Base-by-base conservation (phyloP, 1,139 yeast species). In the Suhomyces terraborum region DNA sequence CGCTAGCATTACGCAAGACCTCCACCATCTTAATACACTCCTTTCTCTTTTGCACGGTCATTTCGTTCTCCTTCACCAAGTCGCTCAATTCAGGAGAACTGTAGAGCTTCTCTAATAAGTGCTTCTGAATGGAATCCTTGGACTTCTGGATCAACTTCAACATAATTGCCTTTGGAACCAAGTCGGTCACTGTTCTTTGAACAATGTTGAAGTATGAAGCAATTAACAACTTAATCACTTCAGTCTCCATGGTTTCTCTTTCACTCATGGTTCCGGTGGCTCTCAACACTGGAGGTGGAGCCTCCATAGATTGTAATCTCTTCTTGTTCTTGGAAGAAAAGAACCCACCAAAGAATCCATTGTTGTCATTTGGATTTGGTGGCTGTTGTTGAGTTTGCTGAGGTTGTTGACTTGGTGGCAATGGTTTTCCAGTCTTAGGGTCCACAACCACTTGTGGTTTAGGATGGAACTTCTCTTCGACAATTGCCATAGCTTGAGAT, bases 221-320 rank as follows among this genome's bases (percentile, higher is more conserved):
- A 54, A 93, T 93, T 59, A 93, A 77, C 52, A 93, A 76, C 71
- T 93, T 93, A 61, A 93, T 93, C 30, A 93, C 98, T 59, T 93
- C 98, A 0, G 98, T 93, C 66, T 93, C 98, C 81, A 88, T 85
- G 25, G 91, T 81, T 68, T 93, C 98, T 55, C 97, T 83, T 62
- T 93, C 98, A 18, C 95, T 80, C 88, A 93, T 84, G 44, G 87
- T 82, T 32, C 98, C 98, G 18, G 95, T 82, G 6, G 98, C 98
- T 64, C 93, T 86, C 61, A 93, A 80, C 10, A 89, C 91, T 28
- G 95, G 82, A 32, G 98, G 98, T 36, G 98, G 98, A 2, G 96
- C 91, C 64, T 93, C 98, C 95, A 93, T 88, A 22, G 91, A 84
- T 34, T 94, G 97, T 58, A 91, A 76, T 66, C 95, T 83, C 78